Conservation (phyloP, 176 grass and related monocot species). For the Juncus inflexus region DNA sequence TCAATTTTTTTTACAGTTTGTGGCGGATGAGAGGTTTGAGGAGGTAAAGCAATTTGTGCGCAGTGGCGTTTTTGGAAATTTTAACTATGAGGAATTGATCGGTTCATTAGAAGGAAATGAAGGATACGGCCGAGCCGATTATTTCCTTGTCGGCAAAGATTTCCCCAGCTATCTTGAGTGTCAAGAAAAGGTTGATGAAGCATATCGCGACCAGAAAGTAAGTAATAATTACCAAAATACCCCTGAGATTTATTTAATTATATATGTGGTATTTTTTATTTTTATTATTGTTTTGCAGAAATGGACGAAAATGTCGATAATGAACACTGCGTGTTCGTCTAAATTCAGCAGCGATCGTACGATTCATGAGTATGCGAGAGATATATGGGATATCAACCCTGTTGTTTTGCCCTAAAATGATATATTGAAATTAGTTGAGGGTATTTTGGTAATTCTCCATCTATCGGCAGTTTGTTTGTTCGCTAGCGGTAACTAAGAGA, state of each 20-base stretch:
- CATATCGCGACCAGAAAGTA: slow-evolving; percentile 79
- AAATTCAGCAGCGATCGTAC: slow-evolving; percentile 97
- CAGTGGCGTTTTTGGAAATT: slow-evolving; percentile 67
- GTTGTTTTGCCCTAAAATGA: slow-evolving; percentile 40
- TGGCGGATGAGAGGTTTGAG: slow-evolving; percentile 85
- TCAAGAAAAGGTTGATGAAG: slow-evolving; percentile 88
- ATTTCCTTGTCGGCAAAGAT: slow-evolving; percentile 99
- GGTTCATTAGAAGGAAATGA: slow-evolving; percentile 96
- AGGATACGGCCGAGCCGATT: slow-evolving; percentile 93
- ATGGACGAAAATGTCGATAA: slow-evolving; percentile 94
- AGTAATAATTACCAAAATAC: not conserved
- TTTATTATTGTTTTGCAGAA: slow-evolving; percentile 33
- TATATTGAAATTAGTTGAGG: slow-evolving; percentile 2
- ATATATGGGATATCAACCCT: slow-evolving; percentile 77
- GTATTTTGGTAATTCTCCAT: too few relatives aligned
- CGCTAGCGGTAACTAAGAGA: too few relatives aligned
- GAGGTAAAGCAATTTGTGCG: slow-evolving; percentile 92
- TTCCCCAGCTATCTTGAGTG: slow-evolving; percentile 97
- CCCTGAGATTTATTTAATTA: not conserved
- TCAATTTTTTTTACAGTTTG: slow-evolving; percentile 55
- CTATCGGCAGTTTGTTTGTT: too few relatives aligned
- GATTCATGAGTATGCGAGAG: slow-evolving; percentile 83
- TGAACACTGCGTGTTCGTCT: slow-evolving; percentile 68
- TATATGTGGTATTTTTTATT: slow-evolving; percentile 7
- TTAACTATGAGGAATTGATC: slow-evolving; percentile 79